These are phyloP conservation scores for Phlyctochytrium arcticum DNA, from an alignment of 192 early-diverging fungal species.

Conservation along the genomic window DNA sequence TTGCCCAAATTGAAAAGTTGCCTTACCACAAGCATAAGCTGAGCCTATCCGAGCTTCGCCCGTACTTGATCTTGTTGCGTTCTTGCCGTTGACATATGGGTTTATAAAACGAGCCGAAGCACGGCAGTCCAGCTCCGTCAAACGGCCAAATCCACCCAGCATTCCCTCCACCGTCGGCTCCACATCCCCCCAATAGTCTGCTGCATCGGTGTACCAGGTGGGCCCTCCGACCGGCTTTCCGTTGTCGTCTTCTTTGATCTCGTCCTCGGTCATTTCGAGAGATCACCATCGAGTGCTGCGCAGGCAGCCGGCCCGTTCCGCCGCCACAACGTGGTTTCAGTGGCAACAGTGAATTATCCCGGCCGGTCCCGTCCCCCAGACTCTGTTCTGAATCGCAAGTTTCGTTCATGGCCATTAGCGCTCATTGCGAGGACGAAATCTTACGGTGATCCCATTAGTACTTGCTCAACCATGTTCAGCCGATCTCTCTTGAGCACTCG, in stretches of 20 bases:
- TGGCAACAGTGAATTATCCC: too few relatives aligned
- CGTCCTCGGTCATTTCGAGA: background rate
- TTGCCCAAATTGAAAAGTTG: background rate
- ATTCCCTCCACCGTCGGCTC: conserved; percentile 15
- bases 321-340: too few relatives aligned
- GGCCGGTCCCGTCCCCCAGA: too few relatives aligned
- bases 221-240: conserved; percentile 15
- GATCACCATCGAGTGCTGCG: too few relatives aligned
- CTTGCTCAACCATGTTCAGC: too few relatives aligned
- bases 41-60: background rate
- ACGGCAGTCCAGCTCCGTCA: conserved; percentile 70
- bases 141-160: conserved; percentile 59
- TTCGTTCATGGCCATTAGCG: too few relatives aligned
- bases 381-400: too few relatives aligned
- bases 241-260: background rate
- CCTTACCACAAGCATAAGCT: conserved; percentile 38
- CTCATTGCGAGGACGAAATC: too few relatives aligned
- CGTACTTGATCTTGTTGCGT: background rate
- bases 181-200: conserved; percentile 42
- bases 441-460: too few relatives aligned
- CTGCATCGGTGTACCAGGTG: conserved; percentile 45
- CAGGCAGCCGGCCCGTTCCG: too few relatives aligned
- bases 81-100: conserved; percentile 48
- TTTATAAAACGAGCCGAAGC: conserved; percentile 67
- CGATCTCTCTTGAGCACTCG: too few relatives aligned